Evolutionary conservation across 2,329 filamentous ascomycete genomes (phyloP).

Genomic region (Phoma sp.): DNA sequence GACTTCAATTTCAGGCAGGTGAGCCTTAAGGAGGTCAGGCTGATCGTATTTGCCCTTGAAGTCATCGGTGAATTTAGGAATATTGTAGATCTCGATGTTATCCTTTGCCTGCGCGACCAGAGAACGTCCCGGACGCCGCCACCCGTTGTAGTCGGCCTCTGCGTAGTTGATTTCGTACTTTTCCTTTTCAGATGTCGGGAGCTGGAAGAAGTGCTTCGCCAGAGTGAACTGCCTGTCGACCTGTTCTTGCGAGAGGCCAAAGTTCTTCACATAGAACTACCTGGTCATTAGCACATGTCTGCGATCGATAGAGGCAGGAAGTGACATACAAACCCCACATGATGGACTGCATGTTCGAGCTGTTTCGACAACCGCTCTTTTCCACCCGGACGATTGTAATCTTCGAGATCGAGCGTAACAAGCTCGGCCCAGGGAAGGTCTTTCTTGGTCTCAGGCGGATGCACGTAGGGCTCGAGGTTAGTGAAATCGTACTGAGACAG

Average conservation of each 20-base stretch:
- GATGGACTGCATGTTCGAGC: constrained; percentile 60
- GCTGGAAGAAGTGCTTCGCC: constrained; percentile 63
- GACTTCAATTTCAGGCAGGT: constrained; percentile 58
- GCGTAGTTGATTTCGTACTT: constrained; percentile 56
- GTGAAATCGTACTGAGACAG: constrained; percentile 40
- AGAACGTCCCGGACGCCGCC: constrained; percentile 32
- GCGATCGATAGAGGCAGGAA: not conserved
- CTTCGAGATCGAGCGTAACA: constrained; percentile 62
- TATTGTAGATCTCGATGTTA: constrained; percentile 66
- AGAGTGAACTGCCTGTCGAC: constrained; percentile 68
- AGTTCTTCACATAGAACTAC: constrained; percentile 69
- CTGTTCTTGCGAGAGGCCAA: constrained; percentile 65
- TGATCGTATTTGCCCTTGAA: constrained; percentile 52
- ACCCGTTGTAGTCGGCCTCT: constrained; percentile 63
- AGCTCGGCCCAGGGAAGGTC: constrained; percentile 62
- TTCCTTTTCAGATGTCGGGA: constrained; percentile 65
- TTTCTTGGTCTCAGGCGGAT: constrained; percentile 57
- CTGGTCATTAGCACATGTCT: not conserved
- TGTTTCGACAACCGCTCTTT: constrained; percentile 62
- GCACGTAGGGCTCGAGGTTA: constrained; percentile 48
- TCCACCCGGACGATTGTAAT: constrained; percentile 61
- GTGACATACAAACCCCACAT: constrained; percentile 51
- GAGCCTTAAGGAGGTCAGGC: constrained; percentile 53
- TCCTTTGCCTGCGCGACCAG: constrained; percentile 54
- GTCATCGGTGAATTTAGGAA: constrained; percentile 67